Conservation (phyloP, 208 protist genomes). For the Leishmania martiniquensis region DNA sequence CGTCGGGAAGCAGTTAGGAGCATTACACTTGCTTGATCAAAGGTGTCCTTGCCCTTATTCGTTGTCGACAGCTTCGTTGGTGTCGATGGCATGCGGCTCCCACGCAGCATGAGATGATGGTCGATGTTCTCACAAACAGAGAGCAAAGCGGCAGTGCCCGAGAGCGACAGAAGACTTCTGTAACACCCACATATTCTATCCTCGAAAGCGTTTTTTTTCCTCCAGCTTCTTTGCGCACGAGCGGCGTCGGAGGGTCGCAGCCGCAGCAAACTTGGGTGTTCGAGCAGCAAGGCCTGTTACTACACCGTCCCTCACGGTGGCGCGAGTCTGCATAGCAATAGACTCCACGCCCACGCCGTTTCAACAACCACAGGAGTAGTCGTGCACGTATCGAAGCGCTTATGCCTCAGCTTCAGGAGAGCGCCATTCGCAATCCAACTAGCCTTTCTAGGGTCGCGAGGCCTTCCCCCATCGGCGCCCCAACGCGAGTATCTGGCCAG, state of each 20-base stretch:
- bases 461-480: neutral
- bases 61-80: neutral
- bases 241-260: neutral
- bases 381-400: neutral
- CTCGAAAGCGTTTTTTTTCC: neutral
- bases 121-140: neutral
- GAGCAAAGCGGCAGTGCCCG: neutral
- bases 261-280: neutral
- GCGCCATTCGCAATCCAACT: too few relatives aligned
- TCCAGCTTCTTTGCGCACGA: neutral
- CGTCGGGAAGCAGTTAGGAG: neutral
- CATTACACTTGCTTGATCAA: neutral
- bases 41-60: neutral
- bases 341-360: neutral
- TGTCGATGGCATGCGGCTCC: neutral
- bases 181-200: neutral
- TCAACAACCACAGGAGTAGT: neutral
- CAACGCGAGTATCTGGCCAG: neutral
- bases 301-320: neutral
- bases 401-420: too few relatives aligned
- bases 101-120: neutral
- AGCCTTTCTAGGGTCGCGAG: neutral
- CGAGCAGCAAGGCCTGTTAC: neutral
- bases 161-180: neutral
- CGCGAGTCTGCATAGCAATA: neutral